Conservation (phyloP, 495 filamentous ascomycete genomes). For the Saxophila tyrrhenica region DNA sequence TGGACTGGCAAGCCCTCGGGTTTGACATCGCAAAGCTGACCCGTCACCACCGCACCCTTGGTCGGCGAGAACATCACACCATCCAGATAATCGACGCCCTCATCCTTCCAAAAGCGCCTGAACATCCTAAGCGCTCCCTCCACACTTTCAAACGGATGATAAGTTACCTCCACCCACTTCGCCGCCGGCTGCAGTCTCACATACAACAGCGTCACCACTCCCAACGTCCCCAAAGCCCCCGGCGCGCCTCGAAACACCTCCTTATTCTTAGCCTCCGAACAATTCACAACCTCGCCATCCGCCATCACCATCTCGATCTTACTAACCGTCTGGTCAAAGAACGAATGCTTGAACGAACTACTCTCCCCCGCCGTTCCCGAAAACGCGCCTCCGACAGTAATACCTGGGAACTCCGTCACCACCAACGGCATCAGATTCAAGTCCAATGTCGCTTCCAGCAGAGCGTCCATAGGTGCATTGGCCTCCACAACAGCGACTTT, state of each 20-base stretch:
- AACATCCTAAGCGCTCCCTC: conserved; percentile 30
- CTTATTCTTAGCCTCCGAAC: conserved; percentile 26
- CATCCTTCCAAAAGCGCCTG: background rate
- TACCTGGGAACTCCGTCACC: conserved; percentile 50
- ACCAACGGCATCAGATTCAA: conserved; percentile 45
- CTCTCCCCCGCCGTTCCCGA: conserved; percentile 45
- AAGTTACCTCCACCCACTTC: conserved; percentile 38
- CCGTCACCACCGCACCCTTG: conserved; percentile 38
- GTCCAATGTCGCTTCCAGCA: conserved; percentile 43
- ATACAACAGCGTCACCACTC: conserved; percentile 43
- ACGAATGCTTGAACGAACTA: conserved; percentile 44
- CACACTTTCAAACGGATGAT: conserved; percentile 33
- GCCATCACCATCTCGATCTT: conserved; percentile 45
- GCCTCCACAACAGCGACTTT: conserved; percentile 43
- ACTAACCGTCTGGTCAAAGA: conserved; percentile 42
- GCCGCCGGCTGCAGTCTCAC: conserved; percentile 38
- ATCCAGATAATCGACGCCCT: conserved; percentile 42
- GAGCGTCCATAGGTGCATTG: conserved; percentile 52
- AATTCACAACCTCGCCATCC: conserved; percentile 38
- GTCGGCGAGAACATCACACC: conserved; percentile 38
- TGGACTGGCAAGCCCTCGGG: conserved; percentile 18
- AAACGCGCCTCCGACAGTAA: conserved; percentile 46
- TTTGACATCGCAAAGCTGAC: conserved; percentile 32
- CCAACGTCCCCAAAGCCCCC: conserved; percentile 41
- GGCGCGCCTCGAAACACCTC: conserved; percentile 46